phyloP scores from a whole-genome alignment of 2,329 filamentous ascomycete species.

The Talaromyces sp. region DNA sequence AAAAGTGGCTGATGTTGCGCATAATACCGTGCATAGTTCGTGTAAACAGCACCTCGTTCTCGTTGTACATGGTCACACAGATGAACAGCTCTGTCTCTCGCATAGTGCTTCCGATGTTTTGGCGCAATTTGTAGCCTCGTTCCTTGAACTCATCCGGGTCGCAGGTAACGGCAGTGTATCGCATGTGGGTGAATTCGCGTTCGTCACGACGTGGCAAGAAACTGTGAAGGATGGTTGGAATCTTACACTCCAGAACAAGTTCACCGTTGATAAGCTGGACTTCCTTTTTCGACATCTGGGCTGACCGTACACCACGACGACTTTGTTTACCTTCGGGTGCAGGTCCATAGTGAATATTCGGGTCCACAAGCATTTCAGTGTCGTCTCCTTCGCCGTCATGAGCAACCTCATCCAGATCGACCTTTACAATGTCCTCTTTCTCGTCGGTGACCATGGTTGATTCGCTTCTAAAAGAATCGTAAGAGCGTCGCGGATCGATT shows the following conservation, averaged over 20 bases:
- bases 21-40: conserved; percentile 98
- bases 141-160: conserved; percentile 91
- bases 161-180: conserved; percentile 97
- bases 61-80: conserved; percentile 98
- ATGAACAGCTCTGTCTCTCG: conserved; percentile 96
- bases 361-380: conserved; percentile 64
- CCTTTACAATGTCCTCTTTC: conserved; percentile 42
- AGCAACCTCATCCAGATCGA: conserved; percentile 46
- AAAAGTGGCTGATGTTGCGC: conserved; percentile 97
- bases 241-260: conserved; percentile 97
- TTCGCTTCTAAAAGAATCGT: conserved; percentile 62
- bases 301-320: conserved; percentile 78
- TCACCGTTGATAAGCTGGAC: conserved; percentile 97
- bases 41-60: conserved; percentile 94
- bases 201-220: conserved; percentile 92
- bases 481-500: conserved; percentile 57
- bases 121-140: conserved; percentile 86
- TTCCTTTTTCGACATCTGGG: conserved; percentile 89
- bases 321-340: conserved; percentile 85
- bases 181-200: conserved; percentile 97
- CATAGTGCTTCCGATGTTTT: conserved; percentile 78
- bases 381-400: conserved; percentile 40
- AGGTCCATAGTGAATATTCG: conserved; percentile 72
- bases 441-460: conserved; percentile 59
- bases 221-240: conserved; percentile 95